Percentiles rank a stretch among this genome's conserved stretches.
Conservation (phyloP, 257 asterid species). For the Solanum arcanum region DNA sequence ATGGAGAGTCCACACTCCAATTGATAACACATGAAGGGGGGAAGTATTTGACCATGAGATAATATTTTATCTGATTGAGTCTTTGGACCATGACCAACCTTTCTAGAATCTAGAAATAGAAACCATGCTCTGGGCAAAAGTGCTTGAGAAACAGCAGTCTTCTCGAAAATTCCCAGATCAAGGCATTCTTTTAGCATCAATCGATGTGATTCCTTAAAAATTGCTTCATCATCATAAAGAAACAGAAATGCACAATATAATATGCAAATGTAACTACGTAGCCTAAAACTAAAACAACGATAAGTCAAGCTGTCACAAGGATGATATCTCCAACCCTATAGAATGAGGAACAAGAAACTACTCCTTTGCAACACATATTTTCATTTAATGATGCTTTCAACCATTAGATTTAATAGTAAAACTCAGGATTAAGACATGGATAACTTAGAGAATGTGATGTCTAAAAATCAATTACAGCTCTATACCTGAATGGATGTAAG, state of each 20-base stretch:
- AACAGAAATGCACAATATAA: not conserved
- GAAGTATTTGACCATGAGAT: not conserved
- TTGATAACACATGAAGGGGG: not conserved
- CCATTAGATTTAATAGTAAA: not conserved
- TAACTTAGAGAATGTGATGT: not conserved
- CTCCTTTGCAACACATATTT: not conserved
- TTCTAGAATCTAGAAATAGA: not conserved
- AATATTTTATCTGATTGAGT: not conserved
- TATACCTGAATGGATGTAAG: constrained; percentile 84
- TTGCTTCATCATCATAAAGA: not conserved
- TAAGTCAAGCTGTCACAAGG: not conserved
- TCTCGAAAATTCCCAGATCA: not conserved
- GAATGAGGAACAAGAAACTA: not conserved
- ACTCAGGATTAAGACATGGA: not conserved
- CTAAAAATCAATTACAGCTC: not conserved
- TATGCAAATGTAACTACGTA: not conserved
- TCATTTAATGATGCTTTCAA: not conserved
- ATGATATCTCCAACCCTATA: not conserved
- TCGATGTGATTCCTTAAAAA: not conserved
- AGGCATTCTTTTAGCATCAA: not conserved
- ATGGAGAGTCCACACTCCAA: not conserved
- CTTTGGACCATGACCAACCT: not conserved
- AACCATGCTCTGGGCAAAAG: not conserved
- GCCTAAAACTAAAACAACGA: not conserved
- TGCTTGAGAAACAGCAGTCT: not conserved